Evolutionary conservation across 495 filamentous ascomycete genomes (phyloP), one percentile per base, ranked within the genome.

Genomic region (Tetracladium marchalianum): DNA sequence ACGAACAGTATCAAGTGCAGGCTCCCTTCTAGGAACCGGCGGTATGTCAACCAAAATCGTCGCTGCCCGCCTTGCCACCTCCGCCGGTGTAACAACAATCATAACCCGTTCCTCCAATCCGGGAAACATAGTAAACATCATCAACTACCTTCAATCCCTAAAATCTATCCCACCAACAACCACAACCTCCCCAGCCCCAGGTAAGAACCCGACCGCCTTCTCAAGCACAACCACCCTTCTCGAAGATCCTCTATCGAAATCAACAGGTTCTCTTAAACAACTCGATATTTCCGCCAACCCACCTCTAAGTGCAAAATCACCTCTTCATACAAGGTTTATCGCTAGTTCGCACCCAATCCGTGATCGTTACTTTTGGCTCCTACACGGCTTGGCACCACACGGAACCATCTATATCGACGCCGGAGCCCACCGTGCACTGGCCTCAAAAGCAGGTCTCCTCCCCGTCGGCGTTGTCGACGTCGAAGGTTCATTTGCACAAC

Each of bases 11-110:
- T 94, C 88, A 12, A 83, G 83, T 17, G 84, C 89, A 32, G 92
- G 92, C 9, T 95, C 88, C 5, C 72, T 80, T 11, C 66, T 98
- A 11, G 92, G 92, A 31, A 98, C 93, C n/a, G 92, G 92, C 11
- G 92, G 92, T 34, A 98, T 98, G 92, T 80, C 83, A 41, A 98
- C 92, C 40, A 98, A 98, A 64, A 94, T 98, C 53, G 86, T 94
- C 13, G 92, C 92, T 31, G 92, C 92, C 32, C 81, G 87, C 39
- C 81, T 97, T 18, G 92, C 90, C 40, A 96, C 87, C 32, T 92
- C 88, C 43, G 92, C 88, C 32, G 92, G 92, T 33, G 93, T 97
- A 31, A 98, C 88, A 2, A 95, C 90, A 1, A 74, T 98, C 51
- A 97, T 98, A 53, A 94, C 92, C 1, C 81, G 82, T 42, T 90